Conservation (phyloP, 2,329 filamentous ascomycete species). For the Fusarium sp. region DNA sequence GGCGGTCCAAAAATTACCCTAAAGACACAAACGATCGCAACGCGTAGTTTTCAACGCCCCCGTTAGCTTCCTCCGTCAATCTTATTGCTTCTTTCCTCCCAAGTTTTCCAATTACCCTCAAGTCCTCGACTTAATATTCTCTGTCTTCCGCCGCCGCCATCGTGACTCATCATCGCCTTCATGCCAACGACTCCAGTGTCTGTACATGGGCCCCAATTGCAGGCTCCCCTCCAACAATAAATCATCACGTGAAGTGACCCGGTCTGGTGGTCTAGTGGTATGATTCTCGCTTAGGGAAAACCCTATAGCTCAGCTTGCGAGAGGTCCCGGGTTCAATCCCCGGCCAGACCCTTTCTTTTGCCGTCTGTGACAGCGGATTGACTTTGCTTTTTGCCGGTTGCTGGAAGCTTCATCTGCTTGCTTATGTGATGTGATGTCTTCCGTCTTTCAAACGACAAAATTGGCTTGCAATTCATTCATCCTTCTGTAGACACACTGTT, state of each 20-base stretch:
- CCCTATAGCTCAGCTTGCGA: conserved; percentile 50
- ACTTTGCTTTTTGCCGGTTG: not conserved
- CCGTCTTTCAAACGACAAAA: too few species aligned
- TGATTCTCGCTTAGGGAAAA: conserved; percentile 49
- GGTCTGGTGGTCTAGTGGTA: conserved; percentile 49
- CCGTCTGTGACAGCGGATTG: accelerated
- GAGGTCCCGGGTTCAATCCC: conserved; percentile 61
- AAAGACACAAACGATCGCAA: not conserved
- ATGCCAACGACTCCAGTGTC: too few species aligned
- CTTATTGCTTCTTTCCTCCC: not conserved
- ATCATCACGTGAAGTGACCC: conserved; percentile 16
- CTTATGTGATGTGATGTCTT: not conserved
- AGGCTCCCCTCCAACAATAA: accelerated
- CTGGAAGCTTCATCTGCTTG: too few species aligned
- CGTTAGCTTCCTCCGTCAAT: not conserved
- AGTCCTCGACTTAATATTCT: too few species aligned
- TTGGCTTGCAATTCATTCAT: not conserved
- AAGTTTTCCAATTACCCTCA: too few species aligned
- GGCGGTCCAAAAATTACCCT: not conserved
- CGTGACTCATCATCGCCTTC: too few species aligned
- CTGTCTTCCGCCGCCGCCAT: accelerated
- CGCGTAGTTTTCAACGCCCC: not conserved
- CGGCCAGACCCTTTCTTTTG: conserved; percentile 52
- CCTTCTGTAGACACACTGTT: not conserved
- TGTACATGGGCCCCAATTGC: not conserved